phyloP scores from a whole-genome alignment of 495 filamentous ascomycete species.

The Podospora conica region DNA sequence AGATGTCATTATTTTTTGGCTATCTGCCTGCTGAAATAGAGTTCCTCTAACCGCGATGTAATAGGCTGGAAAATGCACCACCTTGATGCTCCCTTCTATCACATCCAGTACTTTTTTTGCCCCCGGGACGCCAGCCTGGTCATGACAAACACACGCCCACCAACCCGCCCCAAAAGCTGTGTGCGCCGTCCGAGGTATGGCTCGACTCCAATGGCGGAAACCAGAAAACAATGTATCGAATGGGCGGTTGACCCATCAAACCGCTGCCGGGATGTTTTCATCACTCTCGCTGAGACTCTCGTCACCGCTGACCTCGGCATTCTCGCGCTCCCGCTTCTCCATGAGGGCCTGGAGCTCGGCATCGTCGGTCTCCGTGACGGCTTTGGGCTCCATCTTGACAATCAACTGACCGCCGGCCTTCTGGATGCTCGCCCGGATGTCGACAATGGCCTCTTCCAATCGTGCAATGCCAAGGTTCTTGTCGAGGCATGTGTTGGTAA shows the following conservation, averaged over 20 bases:
- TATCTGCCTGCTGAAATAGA: neutral
- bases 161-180: neutral
- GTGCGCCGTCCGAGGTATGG: neutral
- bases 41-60: neutral
- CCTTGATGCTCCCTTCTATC: slow-evolving; percentile 1
- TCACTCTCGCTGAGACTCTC: slow-evolving; percentile 91
- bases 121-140: slow-evolving; percentile 17
- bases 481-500: slow-evolving; percentile 89
- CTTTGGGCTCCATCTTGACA: slow-evolving; percentile 97
- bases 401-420: slow-evolving; percentile 67
- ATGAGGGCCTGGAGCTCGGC: slow-evolving; percentile 93
- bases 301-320: slow-evolving; percentile 92
- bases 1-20: neutral
- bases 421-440: slow-evolving; percentile 71
- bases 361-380: slow-evolving; percentile 96
- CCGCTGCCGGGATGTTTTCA: slow-evolving; percentile 55
- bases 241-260: slow-evolving; percentile 23
- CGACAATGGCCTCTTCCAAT: slow-evolving; percentile 80
- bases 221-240: neutral
- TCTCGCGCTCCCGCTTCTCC: slow-evolving; percentile 98
- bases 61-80: neutral
- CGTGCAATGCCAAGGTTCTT: slow-evolving; percentile 77
- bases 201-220: neutral
- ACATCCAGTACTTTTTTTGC: slow-evolving; percentile 2
- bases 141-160: slow-evolving; percentile 5